Base-by-base conservation (phyloP, 371 early-diverging fungal species). In the Neoconidiobolus thromboides region DNA sequence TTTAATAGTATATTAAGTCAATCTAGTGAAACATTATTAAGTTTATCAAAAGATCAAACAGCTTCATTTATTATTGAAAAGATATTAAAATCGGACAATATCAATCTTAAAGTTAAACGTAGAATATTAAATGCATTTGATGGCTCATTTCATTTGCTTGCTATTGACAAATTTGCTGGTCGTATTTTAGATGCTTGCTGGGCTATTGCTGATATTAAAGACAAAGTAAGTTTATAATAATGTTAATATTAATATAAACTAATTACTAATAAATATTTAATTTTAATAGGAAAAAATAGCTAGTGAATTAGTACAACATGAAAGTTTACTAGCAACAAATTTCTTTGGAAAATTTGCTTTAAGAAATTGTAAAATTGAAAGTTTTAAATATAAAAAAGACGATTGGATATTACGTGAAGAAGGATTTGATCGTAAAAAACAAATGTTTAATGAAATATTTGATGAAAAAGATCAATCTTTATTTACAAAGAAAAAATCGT, bases 161-260 rank as follows among this genome's bases (percentile, higher is more conserved):
- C 86, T 1, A 64, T 71, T 54, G 86, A 89, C 64, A 81, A 81
- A 62, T 89, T 78, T 64, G 89, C 87, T 43, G 81, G 84, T 44
- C 86, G 83, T 60, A 70, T 88, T 10, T 76, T 89, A 4, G 91
- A 91, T 58, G 78, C 78, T 58, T 77, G 79, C 63, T 91, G 86
- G 85, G 70, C 71, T n/a, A 73, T 73, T 9, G 79, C 86, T 2
- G 86, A 86, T 55, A 76, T 89, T n/a, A 75, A 77, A 36, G 69
- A 75, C 63, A 88, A 85, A 72, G 78, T 26, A 26, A 26, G 26
- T 26, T 26, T 26, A 26, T 26, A 26, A 26, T 26, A 26, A 26
- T 26, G 26, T 26, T 26, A 26, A 26, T 26, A 26, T 26, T 26
- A 26, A 26, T 26, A 26, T 26, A 26, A 26, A 26, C 26, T 26